Evolutionary conservation across 1,139 yeast genomes (phyloP).

Genomic region (Suhomyces wounanorum): DNA sequence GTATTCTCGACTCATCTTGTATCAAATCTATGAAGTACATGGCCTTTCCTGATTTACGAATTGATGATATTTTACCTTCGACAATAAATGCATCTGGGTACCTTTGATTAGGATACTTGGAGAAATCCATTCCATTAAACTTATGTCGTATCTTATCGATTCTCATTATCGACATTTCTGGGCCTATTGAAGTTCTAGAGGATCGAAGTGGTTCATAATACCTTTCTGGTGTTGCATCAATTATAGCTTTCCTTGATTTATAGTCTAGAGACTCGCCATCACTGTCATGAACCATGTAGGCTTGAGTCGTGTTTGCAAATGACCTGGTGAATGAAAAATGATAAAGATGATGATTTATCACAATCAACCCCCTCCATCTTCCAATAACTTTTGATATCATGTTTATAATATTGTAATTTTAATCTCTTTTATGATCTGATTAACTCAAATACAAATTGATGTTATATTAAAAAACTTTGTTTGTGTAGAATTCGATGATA

Average conservation of each 20-base stretch:
- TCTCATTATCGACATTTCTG: conserved; percentile 13
- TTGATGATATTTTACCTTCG: conserved; percentile 60
- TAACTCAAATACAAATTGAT: no score
- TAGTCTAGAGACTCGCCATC: conserved; percentile 13
- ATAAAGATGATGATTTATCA: not conserved
- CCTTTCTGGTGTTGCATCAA: conserved; percentile 8
- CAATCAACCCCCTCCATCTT: not conserved
- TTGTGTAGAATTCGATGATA: no score
- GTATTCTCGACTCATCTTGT: conserved; percentile 60
- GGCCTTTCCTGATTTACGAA: conserved; percentile 66
- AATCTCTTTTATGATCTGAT: no score
- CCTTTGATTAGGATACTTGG: conserved; percentile 18
- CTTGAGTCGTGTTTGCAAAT: not conserved
- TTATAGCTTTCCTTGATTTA: conserved; percentile 12
- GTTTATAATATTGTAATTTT: not conserved
- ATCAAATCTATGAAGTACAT: conserved; percentile 65
- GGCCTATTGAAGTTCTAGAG: conserved; percentile 12
- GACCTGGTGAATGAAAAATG: not conserved
- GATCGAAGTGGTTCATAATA: conserved; percentile 24
- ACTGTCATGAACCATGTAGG: not conserved
- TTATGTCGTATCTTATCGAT: conserved; percentile 23
- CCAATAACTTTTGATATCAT: not conserved
- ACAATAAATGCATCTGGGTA: conserved; percentile 19
- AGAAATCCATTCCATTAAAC: conserved; percentile 24
- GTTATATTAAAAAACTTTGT: no score